phyloP scores from a whole-genome alignment of 2,329 filamentous ascomycete species.

The Coniella vitis region DNA sequence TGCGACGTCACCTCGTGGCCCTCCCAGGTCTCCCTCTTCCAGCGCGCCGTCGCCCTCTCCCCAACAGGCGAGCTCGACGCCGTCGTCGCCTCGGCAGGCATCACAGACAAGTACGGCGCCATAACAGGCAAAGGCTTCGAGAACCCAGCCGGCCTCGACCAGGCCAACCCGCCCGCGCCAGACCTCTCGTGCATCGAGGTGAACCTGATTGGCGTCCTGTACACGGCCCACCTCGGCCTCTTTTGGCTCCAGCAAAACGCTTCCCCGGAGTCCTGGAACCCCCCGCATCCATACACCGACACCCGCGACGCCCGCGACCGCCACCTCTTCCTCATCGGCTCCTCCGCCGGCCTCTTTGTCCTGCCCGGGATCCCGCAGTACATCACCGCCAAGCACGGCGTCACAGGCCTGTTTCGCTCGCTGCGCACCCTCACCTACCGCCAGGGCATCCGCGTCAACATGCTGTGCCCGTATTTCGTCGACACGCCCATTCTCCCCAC shows the following conservation, averaged over 20 bases:
- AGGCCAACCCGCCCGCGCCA: slow-evolving; percentile 39
- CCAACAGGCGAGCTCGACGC: slow-evolving; percentile 50
- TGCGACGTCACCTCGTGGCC: slow-evolving; percentile 62
- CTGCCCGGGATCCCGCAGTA: slow-evolving; percentile 46
- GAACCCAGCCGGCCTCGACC: slow-evolving; percentile 32
- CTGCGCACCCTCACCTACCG: slow-evolving; percentile 43
- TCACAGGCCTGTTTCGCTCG: slow-evolving; percentile 57
- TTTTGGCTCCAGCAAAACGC: slow-evolving; percentile 47
- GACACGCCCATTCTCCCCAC: slow-evolving; percentile 52
- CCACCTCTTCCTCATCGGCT: slow-evolving; percentile 57
- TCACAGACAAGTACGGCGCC: slow-evolving; percentile 35
- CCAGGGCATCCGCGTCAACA: slow-evolving; percentile 53
- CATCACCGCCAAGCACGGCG: slow-evolving; percentile 56
- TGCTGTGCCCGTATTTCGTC: slow-evolving; percentile 61
- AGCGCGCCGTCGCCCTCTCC: slow-evolving; percentile 46
- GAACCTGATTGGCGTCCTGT: slow-evolving; percentile 57
- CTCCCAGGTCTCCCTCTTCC: slow-evolving; percentile 58
- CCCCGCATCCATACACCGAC: slow-evolving; percentile 21
- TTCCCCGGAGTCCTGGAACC: slow-evolving; percentile 24
- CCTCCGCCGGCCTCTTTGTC: slow-evolving; percentile 48
- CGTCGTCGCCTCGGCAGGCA: slow-evolving; percentile 62
- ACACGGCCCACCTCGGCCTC: slow-evolving; percentile 58
- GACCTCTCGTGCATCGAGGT: slow-evolving; percentile 50
- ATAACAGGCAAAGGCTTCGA: slow-evolving; percentile 35
- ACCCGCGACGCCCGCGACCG: slow-evolving; percentile 36